These are phyloP conservation scores for Lichina pygmaea DNA, from an alignment of 495 filamentous ascomycete genomes.

Conservation along the genomic window DNA sequence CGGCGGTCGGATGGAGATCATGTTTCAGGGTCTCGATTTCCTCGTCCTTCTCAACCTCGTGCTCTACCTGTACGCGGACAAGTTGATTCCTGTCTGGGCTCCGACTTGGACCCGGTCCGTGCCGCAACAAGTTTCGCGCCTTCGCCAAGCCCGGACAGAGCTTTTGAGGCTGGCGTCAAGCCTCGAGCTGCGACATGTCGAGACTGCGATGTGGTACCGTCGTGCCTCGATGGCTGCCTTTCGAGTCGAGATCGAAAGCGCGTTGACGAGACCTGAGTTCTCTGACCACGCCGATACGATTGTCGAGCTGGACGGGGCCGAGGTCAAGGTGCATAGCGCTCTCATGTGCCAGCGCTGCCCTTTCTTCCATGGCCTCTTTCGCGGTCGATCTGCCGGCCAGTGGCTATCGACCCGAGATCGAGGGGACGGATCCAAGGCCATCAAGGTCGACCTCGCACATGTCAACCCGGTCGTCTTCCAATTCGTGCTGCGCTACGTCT, in stretches of 20 bases:
- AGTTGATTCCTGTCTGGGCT: slow-evolving; percentile 64
- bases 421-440: slow-evolving; percentile 15
- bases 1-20: slow-evolving; percentile 22
- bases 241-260: no score
- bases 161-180: slow-evolving; percentile 51
- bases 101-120: slow-evolving; percentile 31
- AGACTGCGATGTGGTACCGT: slow-evolving; percentile 20
- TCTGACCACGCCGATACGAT: slow-evolving; percentile 50
- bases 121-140: slow-evolving; percentile 33
- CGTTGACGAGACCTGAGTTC: slow-evolving; percentile 15
- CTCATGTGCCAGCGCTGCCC: slow-evolving; percentile 66
- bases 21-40: slow-evolving; percentile 41
- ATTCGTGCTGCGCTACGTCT: slow-evolving; percentile 60
- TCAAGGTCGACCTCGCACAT: slow-evolving; percentile 57
- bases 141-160: slow-evolving; percentile 53
- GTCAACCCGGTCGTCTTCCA: slow-evolving; percentile 42
- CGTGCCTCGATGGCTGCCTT: slow-evolving; percentile 16
- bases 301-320: slow-evolving; percentile 43
- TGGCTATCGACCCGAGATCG: slow-evolving; percentile 48
- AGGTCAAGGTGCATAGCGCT: slow-evolving; percentile 42
- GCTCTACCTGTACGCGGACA: slow-evolving; percentile 60
- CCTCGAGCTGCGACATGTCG: slow-evolving; percentile 38
- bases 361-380: slow-evolving; percentile 75
- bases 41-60: slow-evolving; percentile 52
- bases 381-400: slow-evolving; percentile 53